These are phyloP conservation scores for Jacaranda mimosifolia DNA, from an alignment of 257 asterid species.

Conservation along the genomic window DNA sequence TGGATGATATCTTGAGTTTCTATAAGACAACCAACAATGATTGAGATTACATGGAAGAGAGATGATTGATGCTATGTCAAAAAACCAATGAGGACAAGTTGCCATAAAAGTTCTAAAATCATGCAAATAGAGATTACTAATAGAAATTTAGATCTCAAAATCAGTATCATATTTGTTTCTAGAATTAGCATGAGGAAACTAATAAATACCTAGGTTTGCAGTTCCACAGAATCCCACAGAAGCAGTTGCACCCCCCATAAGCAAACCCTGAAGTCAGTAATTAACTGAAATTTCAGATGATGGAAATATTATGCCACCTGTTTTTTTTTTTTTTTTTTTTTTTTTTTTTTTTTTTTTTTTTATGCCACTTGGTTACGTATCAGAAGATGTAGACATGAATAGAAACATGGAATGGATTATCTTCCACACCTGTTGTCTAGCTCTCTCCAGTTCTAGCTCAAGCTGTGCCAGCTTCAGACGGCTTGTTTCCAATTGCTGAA, in stretches of 20 bases:
- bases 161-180: background rate
- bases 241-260: conserved; percentile 58
- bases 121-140: background rate
- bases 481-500: conserved; percentile 86
- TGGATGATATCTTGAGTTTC: too few relatives aligned
- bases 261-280: conserved; percentile 57
- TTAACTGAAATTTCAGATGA: conserved; percentile 4
- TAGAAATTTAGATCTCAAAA: background rate
- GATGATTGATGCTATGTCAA: too few relatives aligned
- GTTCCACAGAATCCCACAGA: conserved; percentile 60
- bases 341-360: too few relatives aligned
- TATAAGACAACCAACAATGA: too few relatives aligned
- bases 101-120: background rate
- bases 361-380: background rate
- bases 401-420: background rate
- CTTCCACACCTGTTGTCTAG: conserved; percentile 69
- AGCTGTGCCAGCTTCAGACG: conserved; percentile 90
- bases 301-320: background rate
- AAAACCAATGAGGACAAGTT: background rate
- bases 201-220: conserved; percentile 59
- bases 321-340: too few relatives aligned
- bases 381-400: background rate
- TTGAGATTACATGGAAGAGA: too few relatives aligned
- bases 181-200: background rate
- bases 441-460: conserved; percentile 87